These are phyloP conservation scores for Podospora anserina DNA, from an alignment of 495 filamentous ascomycete species.

Conservation along the genomic window DNA sequence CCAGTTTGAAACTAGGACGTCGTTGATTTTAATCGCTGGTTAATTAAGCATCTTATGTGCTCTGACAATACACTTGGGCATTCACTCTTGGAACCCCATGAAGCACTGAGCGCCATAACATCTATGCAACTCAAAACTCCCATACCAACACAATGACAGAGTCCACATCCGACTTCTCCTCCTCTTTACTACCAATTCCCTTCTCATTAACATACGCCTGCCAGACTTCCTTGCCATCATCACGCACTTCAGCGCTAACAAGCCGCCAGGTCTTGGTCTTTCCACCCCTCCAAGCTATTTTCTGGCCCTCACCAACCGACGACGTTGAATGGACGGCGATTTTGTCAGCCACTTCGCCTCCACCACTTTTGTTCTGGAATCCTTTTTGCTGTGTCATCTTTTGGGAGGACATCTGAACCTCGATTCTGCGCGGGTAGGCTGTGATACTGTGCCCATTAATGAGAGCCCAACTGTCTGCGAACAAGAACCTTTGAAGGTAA, in stretches of 20 bases:
- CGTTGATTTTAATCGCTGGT: no score
- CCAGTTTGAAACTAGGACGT: no score
- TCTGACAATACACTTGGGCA: no score
- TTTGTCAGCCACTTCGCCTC: neutral
- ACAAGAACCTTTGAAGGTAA: neutral
- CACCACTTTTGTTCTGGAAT: neutral
- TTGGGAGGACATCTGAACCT: conserved; percentile 3
- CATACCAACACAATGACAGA: conserved; percentile 35
- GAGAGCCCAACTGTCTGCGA: neutral
- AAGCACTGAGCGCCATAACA: neutral
- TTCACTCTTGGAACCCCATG: no score
- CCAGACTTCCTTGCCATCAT: conserved; percentile 33
- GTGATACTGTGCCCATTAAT: conserved; percentile 1
- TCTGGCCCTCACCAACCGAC: conserved; percentile 11
- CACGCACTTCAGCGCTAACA: conserved; percentile 28
- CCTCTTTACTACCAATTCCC: conserved; percentile 24
- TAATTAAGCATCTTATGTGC: no score
- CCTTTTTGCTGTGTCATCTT: conserved; percentile 23
- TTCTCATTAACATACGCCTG: conserved; percentile 40
- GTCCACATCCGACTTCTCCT: conserved; percentile 30
- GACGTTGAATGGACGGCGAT: neutral
- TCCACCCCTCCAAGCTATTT: conserved; percentile 29
- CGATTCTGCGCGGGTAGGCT: neutral
- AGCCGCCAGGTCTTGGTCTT: conserved; percentile 36
- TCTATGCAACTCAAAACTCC: conserved; percentile 17